Evolutionary conservation across 2,329 filamentous ascomycete species (phyloP), one percentile per base, ranked within the genome.

Genomic region (Sporothrix pallida): DNA sequence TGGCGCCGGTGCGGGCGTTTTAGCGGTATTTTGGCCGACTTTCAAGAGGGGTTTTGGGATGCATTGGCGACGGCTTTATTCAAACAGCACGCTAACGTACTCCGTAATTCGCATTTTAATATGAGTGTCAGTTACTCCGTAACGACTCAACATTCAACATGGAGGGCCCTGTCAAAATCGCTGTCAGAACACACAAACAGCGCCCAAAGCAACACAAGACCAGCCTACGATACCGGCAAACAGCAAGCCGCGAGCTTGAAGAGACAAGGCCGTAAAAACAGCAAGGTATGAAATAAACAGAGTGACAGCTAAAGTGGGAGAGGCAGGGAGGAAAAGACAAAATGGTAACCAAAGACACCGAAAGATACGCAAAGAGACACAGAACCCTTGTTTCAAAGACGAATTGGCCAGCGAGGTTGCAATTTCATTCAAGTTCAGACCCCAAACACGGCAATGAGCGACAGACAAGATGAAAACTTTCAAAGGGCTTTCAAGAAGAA

Each of bases 291-390:
- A 37, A 37, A 37, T 37, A 37, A 23, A 10, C 23, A n/a, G 58
- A 63, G 58, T 63, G 58, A 17, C 58, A 44, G 58, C 58, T 4
- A 63, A 63, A 42, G 58, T 63, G 58, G 58, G 58, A 44, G 58
- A 63, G 58, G n/a, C 58, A 63, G 58, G 31, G 37, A 44, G 31
- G 37, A 42, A 23, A 13, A 23, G 9, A 44, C 58, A n/a, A n/a
- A 17, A 17, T 4, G 13, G 31, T 7, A 37, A 37, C 31, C 48
- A 52, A 52, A n/a, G n/a, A 52, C 15, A 52, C 48, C 31, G 7
- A 37, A 37, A 37, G 31, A 37, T 2, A 37, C 31, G 5, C 31
- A 37, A 37, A 37, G 31, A 48, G 31, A 37, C 31, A 37, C 26
- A 62, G 17, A 63, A 20, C 8, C 17, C 31, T 42, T n/a, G 58